Evolutionary conservation across 345 rosid species (phyloP).

Genomic region (Hibiscus tridactylites): DNA sequence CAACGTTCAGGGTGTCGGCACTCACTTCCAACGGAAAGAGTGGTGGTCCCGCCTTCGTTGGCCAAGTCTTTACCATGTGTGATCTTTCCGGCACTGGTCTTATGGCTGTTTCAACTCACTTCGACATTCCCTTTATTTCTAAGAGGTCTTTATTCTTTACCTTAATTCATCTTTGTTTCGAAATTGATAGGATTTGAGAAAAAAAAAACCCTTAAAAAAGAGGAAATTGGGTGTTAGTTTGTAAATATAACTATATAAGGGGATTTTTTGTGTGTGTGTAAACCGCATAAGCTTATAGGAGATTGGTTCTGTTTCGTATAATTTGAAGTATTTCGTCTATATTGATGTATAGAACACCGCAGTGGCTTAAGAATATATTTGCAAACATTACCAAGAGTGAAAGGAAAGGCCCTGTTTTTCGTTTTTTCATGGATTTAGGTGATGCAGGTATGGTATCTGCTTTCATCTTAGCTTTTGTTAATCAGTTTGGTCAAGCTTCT

Average conservation of each 20-base stretch:
- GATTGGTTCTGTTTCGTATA: background rate
- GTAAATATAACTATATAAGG: no score
- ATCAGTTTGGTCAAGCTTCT: background rate
- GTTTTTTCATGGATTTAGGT: conserved; percentile 90
- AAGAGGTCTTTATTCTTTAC: conserved; percentile 37
- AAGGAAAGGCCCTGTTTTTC: conserved; percentile 85
- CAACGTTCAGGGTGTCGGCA: conserved; percentile 69
- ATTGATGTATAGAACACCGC: conserved; percentile 51
- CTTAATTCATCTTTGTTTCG: background rate
- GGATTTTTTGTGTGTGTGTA: no score
- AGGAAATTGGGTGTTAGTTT: background rate
- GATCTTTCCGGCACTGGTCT: conserved; percentile 95
- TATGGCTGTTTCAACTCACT: conserved; percentile 93
- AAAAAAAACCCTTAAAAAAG: background rate
- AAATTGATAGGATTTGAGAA: background rate
- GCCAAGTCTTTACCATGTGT: conserved; percentile 97
- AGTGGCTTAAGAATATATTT: conserved; percentile 90
- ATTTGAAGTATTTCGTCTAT: background rate
- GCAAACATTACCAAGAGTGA: conserved; percentile 68
- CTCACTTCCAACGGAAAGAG: conserved; percentile 55
- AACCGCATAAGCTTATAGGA: background rate
- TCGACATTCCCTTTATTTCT: conserved; percentile 81
- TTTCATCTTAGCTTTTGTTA: background rate
- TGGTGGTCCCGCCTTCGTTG: conserved; percentile 93
- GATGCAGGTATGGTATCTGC: conserved; percentile 63